phyloP scores from a whole-genome alignment of 2,329 filamentous ascomycete genomes.

The Phaeophleospora eucalypticola region DNA sequence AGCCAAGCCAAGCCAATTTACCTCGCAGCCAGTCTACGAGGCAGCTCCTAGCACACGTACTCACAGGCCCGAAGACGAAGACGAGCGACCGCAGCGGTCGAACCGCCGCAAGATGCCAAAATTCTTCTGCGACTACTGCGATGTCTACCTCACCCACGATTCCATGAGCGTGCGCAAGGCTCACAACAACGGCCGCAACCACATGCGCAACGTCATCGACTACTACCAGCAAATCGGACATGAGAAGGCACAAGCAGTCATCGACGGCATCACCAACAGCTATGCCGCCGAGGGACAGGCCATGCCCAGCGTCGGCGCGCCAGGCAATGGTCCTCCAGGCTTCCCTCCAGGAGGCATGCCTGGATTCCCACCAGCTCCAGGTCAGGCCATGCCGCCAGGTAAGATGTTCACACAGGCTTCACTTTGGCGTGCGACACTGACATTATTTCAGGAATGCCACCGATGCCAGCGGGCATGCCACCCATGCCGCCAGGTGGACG shows the following conservation, averaged over 20 bases:
- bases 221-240: conserved; percentile 99
- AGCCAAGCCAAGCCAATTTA: too few species aligned
- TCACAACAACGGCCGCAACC: conserved; percentile 94
- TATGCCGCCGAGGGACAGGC: conserved; percentile 93
- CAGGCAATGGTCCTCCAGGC: conserved; percentile 23
- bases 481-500: conserved; percentile 20
- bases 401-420: too few species aligned
- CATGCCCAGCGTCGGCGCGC: conserved; percentile 53
- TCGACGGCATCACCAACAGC: conserved; percentile 93
- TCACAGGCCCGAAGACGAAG: too few species aligned
- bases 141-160: conserved; percentile 99
- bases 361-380: conserved; percentile 32
- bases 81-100: neutral
- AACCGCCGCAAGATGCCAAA: conserved; percentile 29
- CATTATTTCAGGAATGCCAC: conserved; percentile 24
- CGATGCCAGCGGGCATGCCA: conserved; percentile 24
- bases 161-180: conserved; percentile 99
- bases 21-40: too few species aligned
- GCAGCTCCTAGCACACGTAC: too few species aligned
- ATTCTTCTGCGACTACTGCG: conserved; percentile 80
- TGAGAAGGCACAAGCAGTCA: conserved; percentile 96
- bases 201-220: conserved; percentile 93
- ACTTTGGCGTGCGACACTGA: too few species aligned
- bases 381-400: conserved; percentile 23
- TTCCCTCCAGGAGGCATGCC: conserved; percentile 25